Conservation (phyloP, 495 filamentous ascomycete species). For the Rhypophila decipiens region DNA sequence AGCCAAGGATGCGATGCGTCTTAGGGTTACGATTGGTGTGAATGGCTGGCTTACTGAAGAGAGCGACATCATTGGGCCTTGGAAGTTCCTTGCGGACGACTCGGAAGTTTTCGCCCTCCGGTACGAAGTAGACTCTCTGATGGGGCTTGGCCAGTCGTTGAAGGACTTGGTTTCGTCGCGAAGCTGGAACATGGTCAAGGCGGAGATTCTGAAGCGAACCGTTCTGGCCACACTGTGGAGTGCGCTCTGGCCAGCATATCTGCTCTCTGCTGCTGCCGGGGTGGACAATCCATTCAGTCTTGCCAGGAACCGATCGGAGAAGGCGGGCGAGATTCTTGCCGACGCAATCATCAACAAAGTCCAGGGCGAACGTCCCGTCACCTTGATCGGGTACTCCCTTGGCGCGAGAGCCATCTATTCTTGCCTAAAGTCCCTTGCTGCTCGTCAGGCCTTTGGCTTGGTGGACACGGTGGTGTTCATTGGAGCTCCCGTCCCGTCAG, state of each 20-base stretch:
- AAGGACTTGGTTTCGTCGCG: conserved; percentile 59
- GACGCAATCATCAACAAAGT: conserved; percentile 79
- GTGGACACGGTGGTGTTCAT: conserved; percentile 76
- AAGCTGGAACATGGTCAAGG: conserved; percentile 65
- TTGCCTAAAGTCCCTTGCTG: conserved; percentile 63
- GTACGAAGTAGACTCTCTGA: conserved; percentile 67
- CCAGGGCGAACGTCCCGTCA: conserved; percentile 81
- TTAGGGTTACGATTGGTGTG: conserved; percentile 77
- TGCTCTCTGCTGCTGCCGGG: conserved; percentile 58
- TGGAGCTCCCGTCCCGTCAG: conserved; percentile 70
- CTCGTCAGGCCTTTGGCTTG: conserved; percentile 67
- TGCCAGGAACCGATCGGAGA: conserved; percentile 69
- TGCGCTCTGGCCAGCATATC: conserved; percentile 69
- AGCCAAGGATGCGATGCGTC: conserved; percentile 37
- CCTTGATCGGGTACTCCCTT: conserved; percentile 76
- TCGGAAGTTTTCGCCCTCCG: conserved; percentile 77
- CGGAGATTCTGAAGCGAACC: conserved; percentile 67
- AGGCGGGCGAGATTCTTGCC: conserved; percentile 75
- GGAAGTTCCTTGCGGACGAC: conserved; percentile 61
- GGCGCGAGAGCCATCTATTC: conserved; percentile 77
- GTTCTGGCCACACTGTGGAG: conserved; percentile 64
- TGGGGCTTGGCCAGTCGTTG: conserved; percentile 69
- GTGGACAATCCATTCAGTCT: conserved; percentile 84
- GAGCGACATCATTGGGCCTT: conserved; percentile 66
- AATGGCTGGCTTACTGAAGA: conserved; percentile 73